Conservation (phyloP, 306 rosid species). For the Lathyrus tuberosus region DNA sequence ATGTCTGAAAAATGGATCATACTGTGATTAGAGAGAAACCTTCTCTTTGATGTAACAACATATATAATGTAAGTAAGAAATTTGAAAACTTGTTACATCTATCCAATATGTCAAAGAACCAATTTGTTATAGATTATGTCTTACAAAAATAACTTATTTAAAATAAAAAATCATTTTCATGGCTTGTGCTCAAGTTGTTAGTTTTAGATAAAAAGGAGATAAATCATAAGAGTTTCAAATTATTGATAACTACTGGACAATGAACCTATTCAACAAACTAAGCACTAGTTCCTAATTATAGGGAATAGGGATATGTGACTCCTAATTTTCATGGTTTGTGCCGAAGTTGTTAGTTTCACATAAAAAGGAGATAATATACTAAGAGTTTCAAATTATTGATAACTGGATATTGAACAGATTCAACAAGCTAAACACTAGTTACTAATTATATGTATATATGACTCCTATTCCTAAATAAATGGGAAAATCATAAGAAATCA, state of each 20-base stretch:
- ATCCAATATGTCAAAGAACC: conserved; percentile 2
- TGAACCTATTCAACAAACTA: neutral
- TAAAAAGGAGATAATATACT: neutral
- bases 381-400: too few relatives aligned
- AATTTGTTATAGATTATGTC: neutral
- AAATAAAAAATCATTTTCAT: neutral
- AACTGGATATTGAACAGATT: too few relatives aligned
- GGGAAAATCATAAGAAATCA: too few relatives aligned
- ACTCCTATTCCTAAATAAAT: too few relatives aligned
- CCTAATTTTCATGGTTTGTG: neutral
- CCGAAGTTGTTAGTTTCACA: too few relatives aligned
- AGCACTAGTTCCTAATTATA: neutral
- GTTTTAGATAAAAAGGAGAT: neutral
- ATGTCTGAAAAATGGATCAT: conserved; percentile 38
- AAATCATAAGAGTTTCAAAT: neutral
- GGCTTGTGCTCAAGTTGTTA: neutral
- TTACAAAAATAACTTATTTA: neutral
- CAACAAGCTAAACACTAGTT: too few relatives aligned
- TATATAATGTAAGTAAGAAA: conserved; percentile 19
- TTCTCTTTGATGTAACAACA: conserved; percentile 11
- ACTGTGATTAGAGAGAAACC: conserved; percentile 19
- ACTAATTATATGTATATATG: too few relatives aligned
- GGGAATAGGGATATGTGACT: conserved; percentile 4
- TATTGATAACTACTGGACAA: neutral
- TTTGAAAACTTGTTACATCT: neutral